Base-by-base conservation (phyloP, 306 rosid genomes). In the Gynostemma pentaphyllum region DNA sequence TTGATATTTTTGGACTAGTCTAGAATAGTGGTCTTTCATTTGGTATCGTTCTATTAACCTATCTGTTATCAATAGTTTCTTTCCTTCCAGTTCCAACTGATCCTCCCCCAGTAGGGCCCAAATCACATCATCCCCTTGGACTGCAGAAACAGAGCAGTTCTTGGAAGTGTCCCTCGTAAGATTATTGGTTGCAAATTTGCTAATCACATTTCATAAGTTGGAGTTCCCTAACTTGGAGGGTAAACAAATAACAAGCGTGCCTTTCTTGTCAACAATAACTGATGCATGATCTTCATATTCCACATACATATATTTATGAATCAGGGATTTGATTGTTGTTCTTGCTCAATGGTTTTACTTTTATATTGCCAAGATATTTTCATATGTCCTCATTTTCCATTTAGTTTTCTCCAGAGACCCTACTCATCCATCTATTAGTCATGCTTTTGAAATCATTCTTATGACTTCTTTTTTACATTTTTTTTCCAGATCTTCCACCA, bases 401-500 rank as follows among this genome's bases (percentile, higher is more conserved):
- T 22, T 10, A 22, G 23, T 61, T 28, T 61, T 62, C 16, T 62
- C 18, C 4, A 3, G 28, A n/a, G 28, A n/a, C 45, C 21, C 47
- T 64, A 30, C 28, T 46, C 9, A 10, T 36, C 32, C 56, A 19
- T 66, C 11, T 14, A 48, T 45, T 32, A 29, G 27, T 48, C n/a
- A 48, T 47, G 18, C 29, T 36, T 52, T n/a, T 45, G 15, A 44
- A 46, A 55, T 39, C 18, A 28, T 18, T 29, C 51, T 24, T 22
- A 65, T 27, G 55, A 23, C 30, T 42, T 34, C 37, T 36, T 29
- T 47, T 71, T 29, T 52, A 16, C 34, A 15, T 55, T 62, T 63
- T 71, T 78, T 76, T 64, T n/a, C n/a, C 80, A 90, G 97, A 90
- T 72, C 72, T 82, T 74, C 88, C 83, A 22, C 70, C 73, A 8